A percentile compares a stretch with the other conserved stretches of the same genome.
Evolutionary conservation across 495 filamentous ascomycete species (phyloP).

Genomic region (Amphirosellinia nigrospora): DNA sequence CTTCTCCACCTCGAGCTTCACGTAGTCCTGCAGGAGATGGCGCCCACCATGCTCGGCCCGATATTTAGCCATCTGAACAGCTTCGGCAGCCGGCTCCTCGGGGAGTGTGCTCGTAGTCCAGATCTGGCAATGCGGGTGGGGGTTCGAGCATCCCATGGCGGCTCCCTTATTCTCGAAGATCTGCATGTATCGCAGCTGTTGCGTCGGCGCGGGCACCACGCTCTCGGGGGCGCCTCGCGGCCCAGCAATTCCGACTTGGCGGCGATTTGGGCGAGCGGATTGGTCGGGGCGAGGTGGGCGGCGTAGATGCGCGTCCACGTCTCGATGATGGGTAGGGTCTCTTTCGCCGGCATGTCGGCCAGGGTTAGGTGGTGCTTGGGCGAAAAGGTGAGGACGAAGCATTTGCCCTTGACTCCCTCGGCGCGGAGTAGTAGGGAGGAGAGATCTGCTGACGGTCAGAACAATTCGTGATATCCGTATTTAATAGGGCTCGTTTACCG

Average conservation of each 20-base stretch:
- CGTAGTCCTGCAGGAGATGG: slow-evolving; percentile 86
- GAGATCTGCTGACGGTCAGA: slow-evolving; percentile 56
- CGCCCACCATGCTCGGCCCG: slow-evolving; percentile 68
- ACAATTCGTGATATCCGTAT: background rate
- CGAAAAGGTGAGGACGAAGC: slow-evolving; percentile 95
- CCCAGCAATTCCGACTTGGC: slow-evolving; percentile 36
- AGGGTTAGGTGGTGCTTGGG: slow-evolving; percentile 89
- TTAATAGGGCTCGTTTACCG: slow-evolving; percentile 31
- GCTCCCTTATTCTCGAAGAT: slow-evolving; percentile 99
- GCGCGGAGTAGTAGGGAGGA: slow-evolving; percentile 83
- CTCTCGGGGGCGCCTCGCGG: slow-evolving; percentile 49
- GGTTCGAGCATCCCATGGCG: slow-evolving; percentile 98
- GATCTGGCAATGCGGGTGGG: slow-evolving; percentile 94
- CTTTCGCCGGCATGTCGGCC: slow-evolving; percentile 73
- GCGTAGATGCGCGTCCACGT: slow-evolving; percentile 91
- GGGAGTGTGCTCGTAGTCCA: slow-evolving; percentile 92
- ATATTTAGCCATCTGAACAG: slow-evolving; percentile 79
- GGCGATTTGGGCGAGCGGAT: slow-evolving; percentile 62
- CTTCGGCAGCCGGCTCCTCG: slow-evolving; percentile 82
- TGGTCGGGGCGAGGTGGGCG: slow-evolving; percentile 73
- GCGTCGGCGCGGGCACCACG: slow-evolving; percentile 60
- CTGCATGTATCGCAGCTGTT: slow-evolving; percentile 96
- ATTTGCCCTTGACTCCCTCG: slow-evolving; percentile 89
- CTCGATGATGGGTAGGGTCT: slow-evolving; percentile 77
- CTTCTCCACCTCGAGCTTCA: slow-evolving; percentile 78